These are phyloP conservation scores for Gymnopilus junonius DNA, from an alignment of 768 basidiomycete genomes.

Conservation along the genomic window DNA sequence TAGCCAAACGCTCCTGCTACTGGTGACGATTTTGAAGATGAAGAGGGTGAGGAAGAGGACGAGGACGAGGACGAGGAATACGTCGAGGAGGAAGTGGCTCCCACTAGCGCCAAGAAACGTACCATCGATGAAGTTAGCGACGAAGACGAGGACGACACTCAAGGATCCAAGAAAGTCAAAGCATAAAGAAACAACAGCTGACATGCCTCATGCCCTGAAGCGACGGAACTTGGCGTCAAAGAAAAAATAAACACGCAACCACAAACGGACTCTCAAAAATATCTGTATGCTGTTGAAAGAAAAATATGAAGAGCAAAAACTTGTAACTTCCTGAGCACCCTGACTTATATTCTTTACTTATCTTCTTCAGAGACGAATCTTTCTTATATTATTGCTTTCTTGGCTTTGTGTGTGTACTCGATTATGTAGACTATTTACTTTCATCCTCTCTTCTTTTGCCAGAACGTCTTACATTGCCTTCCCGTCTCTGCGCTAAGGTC, in stretches of 20 bases:
- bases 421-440: background rate
- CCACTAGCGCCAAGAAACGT: constrained; percentile 38
- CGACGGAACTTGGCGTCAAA: background rate
- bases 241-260: background rate
- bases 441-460: background rate
- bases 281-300: background rate
- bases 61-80: constrained; percentile 37
- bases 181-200: constrained; percentile 30
- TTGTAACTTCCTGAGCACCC: background rate
- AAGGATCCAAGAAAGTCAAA: constrained; percentile 45
- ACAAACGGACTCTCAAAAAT: background rate
- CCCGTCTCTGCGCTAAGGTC: background rate
- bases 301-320: background rate
- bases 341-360: constrained; percentile 7
- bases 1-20: constrained; percentile 34
- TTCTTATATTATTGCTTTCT: background rate
- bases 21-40: constrained; percentile 29
- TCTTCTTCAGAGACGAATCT: background rate
- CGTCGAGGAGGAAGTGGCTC: constrained; percentile 24
- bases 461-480: background rate
- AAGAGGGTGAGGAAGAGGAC: constrained; percentile 25
- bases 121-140: constrained; percentile 35
- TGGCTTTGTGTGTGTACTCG: background rate
- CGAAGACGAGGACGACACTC: constrained; percentile 35
- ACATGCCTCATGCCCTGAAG: background rate